Evolutionary conservation across 2,329 filamentous ascomycete species (phyloP), one percentile per base, ranked within the genome.

Genomic region (Fusarium sp.): DNA sequence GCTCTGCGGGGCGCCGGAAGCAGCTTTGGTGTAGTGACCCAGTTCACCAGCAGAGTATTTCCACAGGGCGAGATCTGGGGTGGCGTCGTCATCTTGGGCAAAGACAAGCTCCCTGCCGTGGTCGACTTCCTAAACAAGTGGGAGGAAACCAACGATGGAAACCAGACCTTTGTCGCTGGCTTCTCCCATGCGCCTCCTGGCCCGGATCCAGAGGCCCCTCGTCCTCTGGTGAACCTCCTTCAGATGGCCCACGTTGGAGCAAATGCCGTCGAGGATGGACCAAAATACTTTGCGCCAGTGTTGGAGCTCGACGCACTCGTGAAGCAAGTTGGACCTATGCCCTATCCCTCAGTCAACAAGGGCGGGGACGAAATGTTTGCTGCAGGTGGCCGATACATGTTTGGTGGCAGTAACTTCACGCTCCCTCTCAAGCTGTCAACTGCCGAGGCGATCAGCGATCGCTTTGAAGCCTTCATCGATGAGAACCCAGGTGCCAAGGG

Each of bases 351-450:
- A 24, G 76, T 84, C 56, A 88, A 88, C 71, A 80, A 75, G 4
- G 69, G 83, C 1, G 76, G 81, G 43, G 85, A 85, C 69, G 80
- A 79, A 0, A 80, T 81, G 43, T 81, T 82, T 13, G 80, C 79
- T 1, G 78, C 83, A n/a, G 81, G 84, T 3, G 81, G 80, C 52
- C 81, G 84, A 5, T 83, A 82, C 59, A 68, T 80, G 8, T 78
- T 85, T 67, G 85, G 86, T 64, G 86, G 85, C 0, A 79, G 85
- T 11, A 86, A 85, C 61, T 85, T 84, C 71, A 81, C 83, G 8
- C 78, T 82, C 5, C 86, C 86, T 0, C 75, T 88, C 24, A 59
- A 74, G 52, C 39, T 77, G 2, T 77, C 75, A 13, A 77, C 76
- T 5, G 76, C 74, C 0, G 70, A 77, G 48, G 31, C 68, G 5